Evolutionary conservation across 2,329 filamentous ascomycete genomes (phyloP), one percentile per base, ranked within the genome.

Genomic region (Ampelomyces quisqualis): DNA sequence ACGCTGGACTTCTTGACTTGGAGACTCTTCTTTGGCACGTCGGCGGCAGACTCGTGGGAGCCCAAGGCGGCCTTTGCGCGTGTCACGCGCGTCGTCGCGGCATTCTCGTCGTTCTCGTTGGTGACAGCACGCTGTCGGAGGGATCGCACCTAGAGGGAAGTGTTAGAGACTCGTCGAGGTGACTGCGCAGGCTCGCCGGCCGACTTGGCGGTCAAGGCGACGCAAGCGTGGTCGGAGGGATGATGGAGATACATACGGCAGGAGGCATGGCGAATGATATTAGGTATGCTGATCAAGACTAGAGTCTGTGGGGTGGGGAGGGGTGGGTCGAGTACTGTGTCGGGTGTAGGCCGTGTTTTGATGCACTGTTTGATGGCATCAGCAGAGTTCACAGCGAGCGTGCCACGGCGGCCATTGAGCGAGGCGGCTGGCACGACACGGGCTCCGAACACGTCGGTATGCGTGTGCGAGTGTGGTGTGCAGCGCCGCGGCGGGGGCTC

Each of bases 21-120:
- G 34, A 72, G 53, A 10, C 61, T 56, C 68, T 76, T 76, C 67
- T 74, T 82, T 17, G 74, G 71, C 39, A 73, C 70, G 38, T 85
- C 85, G 56, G 85, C 84, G 56, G 60, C 56, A 30, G 59, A 53
- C 43, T 57, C 57, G 76, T 79, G 63, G 74, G 77, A 48, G 68
- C 67, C 68, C 27, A 80, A 77, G 43, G 89, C 88, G 37, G 90
- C 84, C 75, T 97, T 96, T 55, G 93, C 90, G 73, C 93, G 83
- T 60, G 93, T 97, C 68, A 96, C 76, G 73, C 90, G 89, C 73
- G 86, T 88, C 47, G 86, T 83, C 44, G 77, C 72, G 44, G 70
- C 71, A 69, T 95, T 95, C 76, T 96, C 93, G 69, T 96, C 91
- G 68, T 96, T 96, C 77, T 96, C 90, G 71, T 94, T 93, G 54